Evolutionary conservation across 768 basidiomycete species (phyloP).

Genomic region (Pulveroboletus sp.): DNA sequence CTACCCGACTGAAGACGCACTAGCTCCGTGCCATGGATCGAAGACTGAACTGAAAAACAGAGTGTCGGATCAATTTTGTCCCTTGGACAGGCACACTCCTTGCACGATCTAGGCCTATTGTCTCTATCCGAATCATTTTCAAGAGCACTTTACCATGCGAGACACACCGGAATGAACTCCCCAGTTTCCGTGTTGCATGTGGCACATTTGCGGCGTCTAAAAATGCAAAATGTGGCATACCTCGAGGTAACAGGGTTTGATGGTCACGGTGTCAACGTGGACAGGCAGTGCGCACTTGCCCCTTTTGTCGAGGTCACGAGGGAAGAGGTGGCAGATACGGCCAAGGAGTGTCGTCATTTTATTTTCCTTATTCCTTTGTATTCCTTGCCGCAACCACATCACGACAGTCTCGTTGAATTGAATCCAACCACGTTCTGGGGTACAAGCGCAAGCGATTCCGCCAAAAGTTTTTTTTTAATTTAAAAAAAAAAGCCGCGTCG

Average conservation of each 20-base stretch:
- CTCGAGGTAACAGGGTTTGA: slow-evolving; percentile 31
- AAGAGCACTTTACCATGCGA: too few relatives aligned
- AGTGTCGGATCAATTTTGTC: not conserved
- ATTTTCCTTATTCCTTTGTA: not conserved
- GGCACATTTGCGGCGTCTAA: slow-evolving; percentile 12
- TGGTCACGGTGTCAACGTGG: slow-evolving; percentile 7
- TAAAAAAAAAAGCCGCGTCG: not conserved
- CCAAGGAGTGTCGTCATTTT: slow-evolving; percentile 5
- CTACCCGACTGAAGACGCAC: not conserved
- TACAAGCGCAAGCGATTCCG: slow-evolving; percentile 20
- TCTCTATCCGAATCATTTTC: slow-evolving; percentile 14
- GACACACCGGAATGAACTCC: not conserved
- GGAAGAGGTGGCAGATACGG: slow-evolving; percentile 8
- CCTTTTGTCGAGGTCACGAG: slow-evolving; percentile 13
- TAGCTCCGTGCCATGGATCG: too few relatives aligned
- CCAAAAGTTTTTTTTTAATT: too few relatives aligned
- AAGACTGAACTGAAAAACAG: not conserved
- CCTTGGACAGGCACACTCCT: not conserved
- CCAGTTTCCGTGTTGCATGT: slow-evolving; percentile 11
- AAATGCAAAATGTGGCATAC: slow-evolving; percentile 11
- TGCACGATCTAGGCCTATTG: not conserved
- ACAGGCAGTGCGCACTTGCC: not conserved
- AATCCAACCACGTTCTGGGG: slow-evolving; percentile 27
- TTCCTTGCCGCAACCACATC: not conserved
- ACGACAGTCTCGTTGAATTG: slow-evolving; percentile 2